Evolutionary conservation across 148 eudicot genomes (phyloP), one percentile per base, ranked within the genome.

Genomic region (Camellia sinensis): DNA sequence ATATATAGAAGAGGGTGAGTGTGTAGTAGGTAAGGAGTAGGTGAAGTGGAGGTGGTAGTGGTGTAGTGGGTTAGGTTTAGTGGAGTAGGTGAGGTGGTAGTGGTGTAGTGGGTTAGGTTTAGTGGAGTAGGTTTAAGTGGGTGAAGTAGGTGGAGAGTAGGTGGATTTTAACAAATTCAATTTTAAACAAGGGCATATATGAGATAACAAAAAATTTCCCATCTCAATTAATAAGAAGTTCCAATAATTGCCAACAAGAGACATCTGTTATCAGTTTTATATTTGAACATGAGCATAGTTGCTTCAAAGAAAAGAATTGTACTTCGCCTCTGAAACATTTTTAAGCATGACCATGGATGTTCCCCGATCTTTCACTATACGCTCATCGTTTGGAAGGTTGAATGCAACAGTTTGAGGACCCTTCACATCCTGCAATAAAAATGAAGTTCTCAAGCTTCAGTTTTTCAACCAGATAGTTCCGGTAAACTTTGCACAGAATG

Each of bases 401-500:
- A 93, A 96, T 71, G 99, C 99, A 66, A 92, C 97, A 79, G 99
- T 96, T 86, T 96, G 99, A 80, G 99, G 98, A 64, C 99, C 99
- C 87, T 93, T 96, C 77, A 96, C 94, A 84, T 96, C 99, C 99
- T 96, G 90, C 71, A 70, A 80, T 70, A 74, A 54, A 44, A 66
- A 57, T 48, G 41, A 73, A 61, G 43, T 60, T 80, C 37, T 74
- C 69, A 52, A 63, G 48, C 54, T 29, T 59, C 22, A 21, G 75
- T 18, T 52, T 77, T 64, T 50, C 21, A 69, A 21, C 19, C 17
- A 69, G 60, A 59, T 37, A 40, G 52, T 18, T 22, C 8, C 18
- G 4, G 72, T 48, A 11, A 48, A 48, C n/a, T 77, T 48, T 59
- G 48, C 6, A 8, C 4, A 81, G 41, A 63, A 12, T 43, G 21